Conservation (phyloP, 805 yeast genomes). For the Blastobotrys chiropterorum region DNA sequence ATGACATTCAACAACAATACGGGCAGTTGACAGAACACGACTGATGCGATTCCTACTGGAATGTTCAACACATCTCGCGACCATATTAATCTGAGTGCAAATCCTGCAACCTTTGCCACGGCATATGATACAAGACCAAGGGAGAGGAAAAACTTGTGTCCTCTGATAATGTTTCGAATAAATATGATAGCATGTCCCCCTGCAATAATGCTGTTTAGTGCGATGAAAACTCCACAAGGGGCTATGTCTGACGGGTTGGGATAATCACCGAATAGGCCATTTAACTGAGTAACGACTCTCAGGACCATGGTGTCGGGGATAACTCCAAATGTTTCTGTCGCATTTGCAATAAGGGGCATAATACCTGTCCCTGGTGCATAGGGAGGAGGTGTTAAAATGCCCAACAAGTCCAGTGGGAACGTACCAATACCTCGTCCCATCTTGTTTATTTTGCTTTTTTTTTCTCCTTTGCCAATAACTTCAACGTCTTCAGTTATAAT, state of each 20-base stretch:
- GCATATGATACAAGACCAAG: constrained; percentile 51
- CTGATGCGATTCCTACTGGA: constrained; percentile 50
- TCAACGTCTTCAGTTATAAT: too few relatives aligned
- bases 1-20: constrained; percentile 53
- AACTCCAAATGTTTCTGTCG: not conserved
- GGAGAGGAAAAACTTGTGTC: constrained; percentile 55
- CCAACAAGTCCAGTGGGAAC: not conserved
- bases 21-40: constrained; percentile 51
- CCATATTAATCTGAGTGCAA: constrained; percentile 54
- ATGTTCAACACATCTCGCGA: constrained; percentile 43
- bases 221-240: constrained; percentile 54
- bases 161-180: constrained; percentile 42
- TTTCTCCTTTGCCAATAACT: not conserved
- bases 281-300: not conserved
- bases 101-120: constrained; percentile 51
- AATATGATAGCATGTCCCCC: constrained; percentile 45
- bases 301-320: not conserved
- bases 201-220: constrained; percentile 43
- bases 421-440: not conserved
- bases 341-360: not conserved
- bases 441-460: not conserved
- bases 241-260: constrained; percentile 48
- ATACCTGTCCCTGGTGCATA: not conserved
- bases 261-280: constrained; percentile 51
- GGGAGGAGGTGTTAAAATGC: not conserved